Evolutionary conservation across 352 stramenopile genomes (phyloP).

Genomic region (Globisporangium ultimum): DNA sequence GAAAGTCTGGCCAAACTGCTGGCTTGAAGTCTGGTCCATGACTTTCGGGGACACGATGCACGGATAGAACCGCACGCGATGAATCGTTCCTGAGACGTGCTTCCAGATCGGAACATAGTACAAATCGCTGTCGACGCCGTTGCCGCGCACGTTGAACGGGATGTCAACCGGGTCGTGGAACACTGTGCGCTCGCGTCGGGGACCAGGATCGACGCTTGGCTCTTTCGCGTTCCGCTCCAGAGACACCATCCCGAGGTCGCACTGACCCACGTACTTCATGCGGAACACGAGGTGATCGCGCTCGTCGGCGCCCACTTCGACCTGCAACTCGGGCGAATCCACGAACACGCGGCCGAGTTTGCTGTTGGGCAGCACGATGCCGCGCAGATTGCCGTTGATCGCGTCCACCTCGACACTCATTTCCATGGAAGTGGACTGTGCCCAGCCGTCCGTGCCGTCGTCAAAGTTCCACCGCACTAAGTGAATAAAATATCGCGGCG

Average conservation of each 20-base stretch:
- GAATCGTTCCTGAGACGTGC: constrained; percentile 51
- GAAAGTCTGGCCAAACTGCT: constrained; percentile 46
- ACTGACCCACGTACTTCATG: constrained; percentile 60
- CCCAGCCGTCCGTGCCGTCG: constrained; percentile 57
- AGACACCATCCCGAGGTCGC: constrained; percentile 48
- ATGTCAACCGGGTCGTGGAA: constrained; percentile 53
- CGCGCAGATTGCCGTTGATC: constrained; percentile 35
- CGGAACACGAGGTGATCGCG: constrained; percentile 53
- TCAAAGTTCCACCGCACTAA: constrained; percentile 63
- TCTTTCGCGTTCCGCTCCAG: constrained; percentile 43
- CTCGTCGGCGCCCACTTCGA: constrained; percentile 44
- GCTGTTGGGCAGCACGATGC: constrained; percentile 35
- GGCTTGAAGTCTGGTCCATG: constrained; percentile 13
- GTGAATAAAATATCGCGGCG: too few relatives aligned
- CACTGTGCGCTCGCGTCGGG: constrained; percentile 18
- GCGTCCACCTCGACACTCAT: constrained; percentile 64
- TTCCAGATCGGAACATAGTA: constrained; percentile 68
- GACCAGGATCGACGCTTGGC: constrained; percentile 23
- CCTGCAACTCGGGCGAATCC: constrained; percentile 54
- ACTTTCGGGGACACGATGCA: constrained; percentile 28
- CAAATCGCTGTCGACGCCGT: constrained; percentile 29
- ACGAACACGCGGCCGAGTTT: constrained; percentile 39
- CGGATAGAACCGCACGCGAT: constrained; percentile 59
- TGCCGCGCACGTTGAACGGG: constrained; percentile 38
- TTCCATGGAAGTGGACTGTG: constrained; percentile 53